These are phyloP conservation scores for Seiridium unicorne DNA, from an alignment of 2,329 filamentous ascomycete species.

Conservation along the genomic window DNA sequence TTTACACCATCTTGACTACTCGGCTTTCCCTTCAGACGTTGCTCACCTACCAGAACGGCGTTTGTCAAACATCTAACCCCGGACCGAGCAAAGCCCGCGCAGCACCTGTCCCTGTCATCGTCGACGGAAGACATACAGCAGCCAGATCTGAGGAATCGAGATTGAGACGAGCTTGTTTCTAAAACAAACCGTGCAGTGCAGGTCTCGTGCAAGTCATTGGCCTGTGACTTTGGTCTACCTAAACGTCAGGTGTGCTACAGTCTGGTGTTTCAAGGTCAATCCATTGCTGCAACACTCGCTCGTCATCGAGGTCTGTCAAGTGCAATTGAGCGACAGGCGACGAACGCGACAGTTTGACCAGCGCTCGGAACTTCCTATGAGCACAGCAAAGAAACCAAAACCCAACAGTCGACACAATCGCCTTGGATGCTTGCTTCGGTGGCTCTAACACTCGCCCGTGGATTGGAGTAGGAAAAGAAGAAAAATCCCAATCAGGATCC, in stretches of 20 bases:
- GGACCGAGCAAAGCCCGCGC: background rate
- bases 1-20: conserved; percentile 3
- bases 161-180: conserved; percentile 2
- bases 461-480: background rate
- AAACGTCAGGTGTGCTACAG: background rate
- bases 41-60: background rate
- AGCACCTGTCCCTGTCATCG: background rate
- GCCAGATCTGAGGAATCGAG: background rate
- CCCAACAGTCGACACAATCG: background rate
- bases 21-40: background rate
- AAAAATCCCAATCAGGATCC: conserved; percentile 18
- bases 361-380: too few relatives aligned
- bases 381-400: background rate
- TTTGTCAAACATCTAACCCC: background rate
- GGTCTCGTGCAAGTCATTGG: conserved; percentile 3
- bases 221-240: conserved; percentile 2
- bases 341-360: too few relatives aligned
- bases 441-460: too few relatives aligned
- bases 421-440: too few relatives aligned
- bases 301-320: too few relatives aligned
- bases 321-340: too few relatives aligned
- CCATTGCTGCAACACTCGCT: background rate
- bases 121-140: background rate
- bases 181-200: background rate
- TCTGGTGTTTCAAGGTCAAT: conserved; percentile 3